phyloP scores from a whole-genome alignment of 805 yeast species.

The Monosporozyma siamensis region DNA sequence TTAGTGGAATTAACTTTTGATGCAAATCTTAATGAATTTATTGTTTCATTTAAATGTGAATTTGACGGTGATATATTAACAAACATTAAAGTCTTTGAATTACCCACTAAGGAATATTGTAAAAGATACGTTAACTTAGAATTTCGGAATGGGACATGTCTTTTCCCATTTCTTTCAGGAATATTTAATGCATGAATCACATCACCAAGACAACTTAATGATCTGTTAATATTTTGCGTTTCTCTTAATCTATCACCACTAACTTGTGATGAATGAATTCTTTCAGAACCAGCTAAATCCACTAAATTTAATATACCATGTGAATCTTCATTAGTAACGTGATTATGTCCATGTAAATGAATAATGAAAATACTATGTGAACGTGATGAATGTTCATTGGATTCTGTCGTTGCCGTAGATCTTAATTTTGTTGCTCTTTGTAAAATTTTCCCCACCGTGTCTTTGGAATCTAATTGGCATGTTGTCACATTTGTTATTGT shows the following conservation, averaged over 20 bases:
- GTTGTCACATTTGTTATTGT: constrained; percentile 50
- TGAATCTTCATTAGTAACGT: constrained; percentile 37
- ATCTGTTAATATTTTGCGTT: constrained; percentile 81
- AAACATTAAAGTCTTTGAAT: constrained; percentile 87
- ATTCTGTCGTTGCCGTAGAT: constrained; percentile 70
- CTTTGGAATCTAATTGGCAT: constrained; percentile 37
- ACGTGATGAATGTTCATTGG: constrained; percentile 80
- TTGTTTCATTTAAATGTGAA: constrained; percentile 60
- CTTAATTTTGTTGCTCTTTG: constrained; percentile 50
- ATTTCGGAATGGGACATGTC: constrained; percentile 88
- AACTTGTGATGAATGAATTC: constrained; percentile 65
- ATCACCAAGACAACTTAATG: constrained; percentile 81
- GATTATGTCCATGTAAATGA: constrained; percentile 46
- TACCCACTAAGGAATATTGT: constrained; percentile 76
- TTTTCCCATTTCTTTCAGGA: constrained; percentile 11
- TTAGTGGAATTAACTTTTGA: constrained; percentile 62
- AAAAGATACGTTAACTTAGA: constrained; percentile 82
- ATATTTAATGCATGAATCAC: constrained; percentile 67
- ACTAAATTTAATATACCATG: constrained; percentile 67
- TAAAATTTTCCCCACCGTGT: constrained; percentile 43
- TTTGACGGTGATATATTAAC: constrained; percentile 71
- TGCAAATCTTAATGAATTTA: constrained; percentile 84
- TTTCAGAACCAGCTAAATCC: constrained; percentile 92
- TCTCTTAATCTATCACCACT: constrained; percentile 75
- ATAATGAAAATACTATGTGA: constrained; percentile 80